phyloP scores from a whole-genome alignment of 116 monocot genomes.

The Papilionanthe hybrid region DNA sequence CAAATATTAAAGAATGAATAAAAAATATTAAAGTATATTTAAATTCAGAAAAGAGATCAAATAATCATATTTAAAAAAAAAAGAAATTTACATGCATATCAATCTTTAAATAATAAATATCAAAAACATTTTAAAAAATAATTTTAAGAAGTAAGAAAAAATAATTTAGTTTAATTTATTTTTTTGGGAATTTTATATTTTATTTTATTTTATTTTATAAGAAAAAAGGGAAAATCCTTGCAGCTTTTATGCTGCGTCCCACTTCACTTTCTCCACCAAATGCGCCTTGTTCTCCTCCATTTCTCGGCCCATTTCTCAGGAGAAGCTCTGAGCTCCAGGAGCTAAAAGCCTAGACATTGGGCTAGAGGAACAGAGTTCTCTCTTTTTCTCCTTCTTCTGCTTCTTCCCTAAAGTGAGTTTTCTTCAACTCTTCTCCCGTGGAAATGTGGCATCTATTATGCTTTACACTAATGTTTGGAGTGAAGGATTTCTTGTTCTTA shows the following conservation, averaged over 20 bases:
- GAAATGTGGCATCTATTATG: neutral
- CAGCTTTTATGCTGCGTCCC: neutral
- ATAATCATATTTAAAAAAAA: too few relatives aligned
- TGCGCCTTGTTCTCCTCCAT: neutral
- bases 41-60: too few relatives aligned
- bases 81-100: too few relatives aligned
- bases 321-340: neutral
- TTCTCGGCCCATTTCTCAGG: neutral
- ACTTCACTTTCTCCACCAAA: neutral
- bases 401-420: neutral
- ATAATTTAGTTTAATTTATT: too few relatives aligned
- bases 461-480: neutral
- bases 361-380: neutral
- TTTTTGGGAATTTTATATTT: too few relatives aligned
- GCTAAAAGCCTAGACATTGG: neutral
- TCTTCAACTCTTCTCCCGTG: neutral
- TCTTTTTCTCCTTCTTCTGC: neutral
- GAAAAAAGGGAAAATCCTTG: neutral
- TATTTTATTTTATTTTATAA: too few relatives aligned
- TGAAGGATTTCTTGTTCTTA: neutral
- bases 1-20: too few relatives aligned
- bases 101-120: too few relatives aligned
- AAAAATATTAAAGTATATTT: too few relatives aligned
- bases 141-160: too few relatives aligned
- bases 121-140: too few relatives aligned